Percentiles rank a stretch among this genome's conserved stretches.
These are phyloP conservation scores for Psilocybe mexicana DNA, from an alignment of 1,284 basidiomycete species.

Conservation along the genomic window DNA sequence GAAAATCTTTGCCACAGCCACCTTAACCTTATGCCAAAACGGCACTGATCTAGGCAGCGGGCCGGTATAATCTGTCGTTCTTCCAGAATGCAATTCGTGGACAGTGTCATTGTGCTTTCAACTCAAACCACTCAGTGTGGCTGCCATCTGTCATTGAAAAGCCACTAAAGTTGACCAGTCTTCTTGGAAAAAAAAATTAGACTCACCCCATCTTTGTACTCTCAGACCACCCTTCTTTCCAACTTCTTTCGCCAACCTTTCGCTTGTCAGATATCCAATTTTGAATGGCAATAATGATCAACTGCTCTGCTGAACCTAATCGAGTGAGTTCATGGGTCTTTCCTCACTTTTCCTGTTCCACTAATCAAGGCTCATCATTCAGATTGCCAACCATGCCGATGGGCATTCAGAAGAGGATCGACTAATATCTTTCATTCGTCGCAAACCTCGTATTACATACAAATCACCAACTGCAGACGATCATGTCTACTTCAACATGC, in stretches of 20 bases:
- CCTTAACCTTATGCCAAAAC: neutral
- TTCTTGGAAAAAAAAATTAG: too few relatives aligned
- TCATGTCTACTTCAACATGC: constrained; percentile 24
- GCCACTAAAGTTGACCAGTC: too few relatives aligned
- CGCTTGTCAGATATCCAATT: neutral
- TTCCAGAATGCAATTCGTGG: too few relatives aligned
- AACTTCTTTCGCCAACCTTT: neutral
- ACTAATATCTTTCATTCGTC: constrained; percentile 33
- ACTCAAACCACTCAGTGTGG: too few relatives aligned
- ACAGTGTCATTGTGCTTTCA: too few relatives aligned
- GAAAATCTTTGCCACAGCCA: too few relatives aligned
- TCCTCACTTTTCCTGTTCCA: neutral
- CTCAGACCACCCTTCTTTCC: too few relatives aligned
- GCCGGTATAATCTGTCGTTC: too few relatives aligned
- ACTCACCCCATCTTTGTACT: too few relatives aligned
- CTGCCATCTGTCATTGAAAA: too few relatives aligned
- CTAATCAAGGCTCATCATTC: neutral
- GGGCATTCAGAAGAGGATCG: neutral
- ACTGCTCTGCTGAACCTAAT: neutral
- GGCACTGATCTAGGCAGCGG: neutral
- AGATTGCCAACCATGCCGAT: neutral
- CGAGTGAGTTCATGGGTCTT: neutral
- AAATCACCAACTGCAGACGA: constrained; percentile 45
- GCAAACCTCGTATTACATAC: constrained; percentile 53
- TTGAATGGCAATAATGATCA: neutral